Base-by-base conservation (phyloP, 2,329 filamentous ascomycete species). In the Venturia asperata region DNA sequence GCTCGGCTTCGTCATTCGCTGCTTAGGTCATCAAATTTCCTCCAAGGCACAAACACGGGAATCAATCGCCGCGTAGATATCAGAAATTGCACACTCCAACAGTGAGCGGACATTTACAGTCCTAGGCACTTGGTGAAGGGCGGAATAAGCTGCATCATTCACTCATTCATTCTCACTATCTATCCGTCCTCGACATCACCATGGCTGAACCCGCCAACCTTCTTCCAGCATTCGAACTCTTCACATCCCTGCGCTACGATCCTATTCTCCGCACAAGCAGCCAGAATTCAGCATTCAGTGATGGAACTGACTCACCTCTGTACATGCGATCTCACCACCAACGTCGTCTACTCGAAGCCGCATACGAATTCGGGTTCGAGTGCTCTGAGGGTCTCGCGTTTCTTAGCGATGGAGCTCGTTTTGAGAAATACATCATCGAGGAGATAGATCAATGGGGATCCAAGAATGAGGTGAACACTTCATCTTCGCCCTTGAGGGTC, bases 261-360 rank as follows among this genome's bases (percentile, higher is more conserved):
- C 73, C 74, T 1, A 66, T 75, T 19, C 75, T 77, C 13, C 68
- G 74, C 0, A 66, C 67, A 17, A 75, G 73, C 2, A 19, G 65
- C 1, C 72, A 76, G 65, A 77, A 77, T 64, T 83, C 79, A 21
- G 69, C 67, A 63, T 71, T 74, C 77, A 86, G 86, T 70, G 80
- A 78, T 69, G 68, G 71, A 34, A 76, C 79, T 34, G 72, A 77
- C 7, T 89, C 85, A 10, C 83, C 87, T 0, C 87, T 91, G 70
- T 95, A 95, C 75, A 91, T 95, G 82, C 82, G 94, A 19, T 81
- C 86, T 66, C 87, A 87, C 69, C 92, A 96, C 74, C 84, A 86
- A 58, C 88, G 92, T 73, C 87, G 92, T 64, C 83, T 96, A 73
- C 79, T 91, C n/a, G 82, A 79, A 70, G 79, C 82, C 55, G 80